Base-by-base conservation (phyloP, 768 basidiomycete species). In the Boletellus sp. region DNA sequence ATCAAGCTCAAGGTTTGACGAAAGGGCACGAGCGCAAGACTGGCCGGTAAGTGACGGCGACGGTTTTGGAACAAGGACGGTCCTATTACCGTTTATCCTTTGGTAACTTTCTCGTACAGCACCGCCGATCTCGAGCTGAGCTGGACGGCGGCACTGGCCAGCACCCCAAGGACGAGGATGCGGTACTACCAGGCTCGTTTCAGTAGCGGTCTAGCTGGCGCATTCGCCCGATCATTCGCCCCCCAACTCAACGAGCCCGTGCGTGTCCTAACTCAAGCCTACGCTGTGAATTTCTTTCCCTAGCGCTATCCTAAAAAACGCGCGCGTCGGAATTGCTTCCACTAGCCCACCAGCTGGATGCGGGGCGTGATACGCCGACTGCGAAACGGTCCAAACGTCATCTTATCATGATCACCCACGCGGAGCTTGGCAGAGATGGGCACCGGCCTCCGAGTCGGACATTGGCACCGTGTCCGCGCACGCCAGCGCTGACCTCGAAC, bases 291-390 rank as follows among this genome's bases (percentile, higher is more conserved):
- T n/a, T n/a, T n/a, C 34, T 48, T 48, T 13, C 19, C 44, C 15
- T 51, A 90, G 87, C 90, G 88, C 59, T 91, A 90, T 63, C 90
- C 88, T 55, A 88, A 90, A n/a, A n/a, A n/a, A n/a, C n/a, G n/a
- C n/a, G n/a, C n/a, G n/a, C n/a, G n/a, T n/a, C n/a, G n/a, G n/a
- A n/a, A n/a, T n/a, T n/a, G n/a, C n/a, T n/a, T n/a, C n/a, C n/a
- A n/a, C n/a, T n/a, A n/a, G n/a, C n/a, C n/a, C n/a, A n/a, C n/a
- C n/a, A n/a, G n/a, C n/a, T n/a, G n/a, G n/a, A n/a, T n/a, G n/a
- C n/a, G n/a, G 34, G 23, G n/a, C 5, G 8, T 7, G 28, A 28
- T 10, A 4, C 42, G 40, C 38, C 16, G 19, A 42, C 48, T 37
- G 36, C 24, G 8, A 8, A 44, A 20, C 20, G 3, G 11, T 4